phyloP scores from a whole-genome alignment of 768 basidiomycete genomes.

The Panaeolus cyanescens region DNA sequence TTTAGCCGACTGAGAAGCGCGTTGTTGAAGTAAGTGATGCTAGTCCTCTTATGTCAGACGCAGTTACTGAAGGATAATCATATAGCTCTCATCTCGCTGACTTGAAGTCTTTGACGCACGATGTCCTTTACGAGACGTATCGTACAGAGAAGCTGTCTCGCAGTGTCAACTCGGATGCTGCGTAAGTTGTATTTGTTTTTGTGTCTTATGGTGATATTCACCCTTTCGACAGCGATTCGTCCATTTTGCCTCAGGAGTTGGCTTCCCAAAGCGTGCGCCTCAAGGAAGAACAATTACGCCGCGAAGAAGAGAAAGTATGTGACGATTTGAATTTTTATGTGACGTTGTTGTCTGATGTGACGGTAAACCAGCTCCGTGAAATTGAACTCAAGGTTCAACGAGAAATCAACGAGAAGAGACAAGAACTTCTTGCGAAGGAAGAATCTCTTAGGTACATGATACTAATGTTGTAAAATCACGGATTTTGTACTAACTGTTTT shows the following conservation, averaged over 20 bases:
- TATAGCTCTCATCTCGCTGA: conserved; percentile 90
- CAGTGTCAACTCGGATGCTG: conserved; percentile 79
- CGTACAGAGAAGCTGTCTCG: conserved; percentile 96
- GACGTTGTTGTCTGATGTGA: conserved; percentile 9
- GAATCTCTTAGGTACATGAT: conserved; percentile 78
- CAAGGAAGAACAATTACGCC: conserved; percentile 97
- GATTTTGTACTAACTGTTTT: conserved; percentile 7
- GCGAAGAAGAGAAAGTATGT: conserved; percentile 91
- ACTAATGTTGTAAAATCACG: not conserved
- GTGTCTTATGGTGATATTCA: conserved; percentile 21
- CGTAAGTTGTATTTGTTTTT: conserved; percentile 43
- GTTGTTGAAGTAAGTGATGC: conserved; percentile 70
- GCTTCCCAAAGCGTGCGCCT: conserved; percentile 96
- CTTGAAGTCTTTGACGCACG: conserved; percentile 91
- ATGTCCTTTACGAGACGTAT: conserved; percentile 94
- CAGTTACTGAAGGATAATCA: conserved; percentile 10
- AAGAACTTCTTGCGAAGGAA: conserved; percentile 95
- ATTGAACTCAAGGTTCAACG: conserved; percentile 97
- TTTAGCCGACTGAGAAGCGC: conserved; percentile 92
- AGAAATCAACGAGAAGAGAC: conserved; percentile 97
- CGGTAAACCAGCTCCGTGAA: conserved; percentile 73
- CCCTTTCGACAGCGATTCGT: conserved; percentile 62
- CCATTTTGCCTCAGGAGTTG: conserved; percentile 94
- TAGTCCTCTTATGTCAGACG: not conserved
- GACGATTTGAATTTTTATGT: not conserved